Evolutionary conservation across 768 basidiomycete species (phyloP).

Genomic region (Macrolepiota albuminosa): DNA sequence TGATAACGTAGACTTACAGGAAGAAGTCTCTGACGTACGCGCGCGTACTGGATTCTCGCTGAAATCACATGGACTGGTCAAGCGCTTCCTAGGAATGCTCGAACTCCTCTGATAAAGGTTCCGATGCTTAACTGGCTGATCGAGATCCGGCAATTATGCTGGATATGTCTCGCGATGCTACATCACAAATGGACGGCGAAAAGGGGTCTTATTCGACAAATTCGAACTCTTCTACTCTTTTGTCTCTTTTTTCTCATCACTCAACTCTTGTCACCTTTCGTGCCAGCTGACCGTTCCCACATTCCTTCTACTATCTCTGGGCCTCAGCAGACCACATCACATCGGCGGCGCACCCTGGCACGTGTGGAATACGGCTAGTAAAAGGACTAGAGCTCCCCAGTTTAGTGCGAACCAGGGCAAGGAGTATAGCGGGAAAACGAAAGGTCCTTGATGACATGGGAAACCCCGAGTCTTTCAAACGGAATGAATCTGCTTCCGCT

Average conservation of each 20-base stretch:
- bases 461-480: conserved; percentile 20
- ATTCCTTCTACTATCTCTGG: neutral
- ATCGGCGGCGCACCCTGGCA: neutral
- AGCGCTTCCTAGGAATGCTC: neutral
- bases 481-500: conserved; percentile 11
- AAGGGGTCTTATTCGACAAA: neutral
- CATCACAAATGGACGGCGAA: neutral
- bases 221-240: neutral
- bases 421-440: neutral
- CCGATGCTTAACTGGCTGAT: neutral
- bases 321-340: neutral
- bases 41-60: neutral
- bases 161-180: conserved; percentile 6
- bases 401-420: neutral
- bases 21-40: neutral
- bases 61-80: neutral
- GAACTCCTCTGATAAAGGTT: neutral
- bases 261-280: neutral
- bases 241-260: neutral
- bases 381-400: neutral
- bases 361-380: neutral
- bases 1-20: neutral
- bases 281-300: neutral
- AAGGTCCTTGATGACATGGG: conserved; percentile 18
- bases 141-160: conserved; percentile 4